phyloP scores from a whole-genome alignment of 305 asterid species.

The Solanum aculeatissimum region DNA sequence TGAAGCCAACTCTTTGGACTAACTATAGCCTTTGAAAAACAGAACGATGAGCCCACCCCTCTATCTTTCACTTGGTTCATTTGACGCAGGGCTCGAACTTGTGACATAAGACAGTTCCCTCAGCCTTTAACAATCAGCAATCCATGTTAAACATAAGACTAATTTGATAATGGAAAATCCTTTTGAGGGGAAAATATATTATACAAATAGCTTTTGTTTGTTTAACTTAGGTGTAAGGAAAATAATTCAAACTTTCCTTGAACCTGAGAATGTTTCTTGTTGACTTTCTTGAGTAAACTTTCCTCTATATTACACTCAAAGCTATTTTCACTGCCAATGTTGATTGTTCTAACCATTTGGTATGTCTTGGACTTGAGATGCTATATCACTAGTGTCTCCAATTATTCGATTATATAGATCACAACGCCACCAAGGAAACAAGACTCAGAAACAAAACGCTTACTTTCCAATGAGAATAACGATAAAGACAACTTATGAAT shows the following conservation, averaged over 20 bases:
- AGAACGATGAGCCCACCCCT: neutral
- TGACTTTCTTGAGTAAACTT: too few relatives aligned
- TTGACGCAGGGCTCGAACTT: neutral
- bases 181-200: too few relatives aligned
- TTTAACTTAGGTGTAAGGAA: neutral
- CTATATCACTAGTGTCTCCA: too few relatives aligned
- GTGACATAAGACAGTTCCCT: neutral
- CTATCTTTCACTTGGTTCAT: neutral
- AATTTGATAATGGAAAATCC: too few relatives aligned
- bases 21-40: neutral
- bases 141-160: too few relatives aligned
- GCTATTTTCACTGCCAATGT: too few relatives aligned
- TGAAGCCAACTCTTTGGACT: neutral
- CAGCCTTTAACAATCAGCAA: neutral
- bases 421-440: neutral
- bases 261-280: neutral
- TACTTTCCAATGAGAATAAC: neutral
- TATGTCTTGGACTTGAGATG: too few relatives aligned
- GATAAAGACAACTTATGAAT: neutral
- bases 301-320: too few relatives aligned
- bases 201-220: too few relatives aligned
- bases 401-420: neutral
- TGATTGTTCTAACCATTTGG: too few relatives aligned
- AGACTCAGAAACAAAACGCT: neutral
- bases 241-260: neutral